Percentiles rank a stretch among this genome's conserved stretches.
These are phyloP conservation scores for Glycine latifolia DNA, from an alignment of 306 rosid genomes.

Conservation along the genomic window DNA sequence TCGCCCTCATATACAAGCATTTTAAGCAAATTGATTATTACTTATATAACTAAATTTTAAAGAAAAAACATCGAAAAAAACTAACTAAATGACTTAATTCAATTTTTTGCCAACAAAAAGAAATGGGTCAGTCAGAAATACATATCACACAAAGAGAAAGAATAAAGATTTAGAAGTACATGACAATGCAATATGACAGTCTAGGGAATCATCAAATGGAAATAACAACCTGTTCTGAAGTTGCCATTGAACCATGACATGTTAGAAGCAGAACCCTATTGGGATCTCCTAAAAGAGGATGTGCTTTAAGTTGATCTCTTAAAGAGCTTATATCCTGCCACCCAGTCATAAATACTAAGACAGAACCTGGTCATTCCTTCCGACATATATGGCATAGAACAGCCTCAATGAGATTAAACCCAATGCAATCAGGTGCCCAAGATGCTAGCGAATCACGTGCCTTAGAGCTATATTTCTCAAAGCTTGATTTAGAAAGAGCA, in stretches of 20 bases:
- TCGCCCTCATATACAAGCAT: no score
- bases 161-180: constrained; percentile 12
- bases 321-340: constrained; percentile 97
- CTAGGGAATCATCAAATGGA: constrained; percentile 25
- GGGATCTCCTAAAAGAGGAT: constrained; percentile 97
- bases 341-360: constrained; percentile 94
- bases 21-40: constrained; percentile 15
- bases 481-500: constrained; percentile 82
- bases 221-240: constrained; percentile 84
- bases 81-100: constrained; percentile 21
- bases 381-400: constrained; percentile 96
- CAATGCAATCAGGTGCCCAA: constrained; percentile 91
- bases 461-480: constrained; percentile 82
- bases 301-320: constrained; percentile 93
- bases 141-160: constrained; percentile 19
- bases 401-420: constrained; percentile 96
- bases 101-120: constrained; percentile 25
- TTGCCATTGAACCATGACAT: constrained; percentile 98
- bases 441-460: constrained; percentile 84
- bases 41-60: not conserved
- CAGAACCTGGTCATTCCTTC: constrained; percentile 93
- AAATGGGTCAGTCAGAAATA: constrained; percentile 21
- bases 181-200: not conserved
- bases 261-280: constrained; percentile 89
- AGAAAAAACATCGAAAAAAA: not conserved